Conservation (phyloP, 192 early-diverging fungal genomes). For the Dissophora ornata region DNA sequence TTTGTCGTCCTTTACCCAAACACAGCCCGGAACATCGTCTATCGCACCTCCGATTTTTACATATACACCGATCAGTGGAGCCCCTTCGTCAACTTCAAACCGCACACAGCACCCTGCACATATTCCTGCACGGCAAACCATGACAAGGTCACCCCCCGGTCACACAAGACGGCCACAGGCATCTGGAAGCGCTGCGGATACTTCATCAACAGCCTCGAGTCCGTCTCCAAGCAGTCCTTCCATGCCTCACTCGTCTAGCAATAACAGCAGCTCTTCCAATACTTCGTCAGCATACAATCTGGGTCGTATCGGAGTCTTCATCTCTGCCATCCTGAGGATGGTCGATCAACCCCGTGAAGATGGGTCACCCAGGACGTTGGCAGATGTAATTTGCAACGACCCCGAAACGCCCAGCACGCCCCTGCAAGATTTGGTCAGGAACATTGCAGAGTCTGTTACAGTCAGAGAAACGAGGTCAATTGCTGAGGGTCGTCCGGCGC, state of each 20-base stretch:
- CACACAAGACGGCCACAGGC: constrained; percentile 20
- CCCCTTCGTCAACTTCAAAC: background rate
- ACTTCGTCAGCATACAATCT: constrained; percentile 47
- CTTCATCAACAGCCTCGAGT: constrained; percentile 25
- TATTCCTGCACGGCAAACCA: background rate
- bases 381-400: constrained; percentile 55
- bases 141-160: constrained; percentile 11
- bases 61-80: background rate
- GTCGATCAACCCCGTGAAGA: constrained; percentile 56
- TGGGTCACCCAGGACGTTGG: constrained; percentile 41
- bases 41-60: background rate
- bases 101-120: background rate
- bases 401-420: constrained; percentile 23
- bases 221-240: constrained; percentile 48
- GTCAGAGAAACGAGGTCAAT: constrained; percentile 46
- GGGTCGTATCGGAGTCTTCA: constrained; percentile 51
- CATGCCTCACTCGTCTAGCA: constrained; percentile 14
- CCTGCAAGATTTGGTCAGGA: constrained; percentile 40
- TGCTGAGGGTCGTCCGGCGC: constrained; percentile 43
- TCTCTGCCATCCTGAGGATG: constrained; percentile 51
- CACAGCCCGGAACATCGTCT: too few relatives aligned
- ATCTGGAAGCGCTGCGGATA: background rate
- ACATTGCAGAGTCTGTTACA: constrained; percentile 48
- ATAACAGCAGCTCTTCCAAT: constrained; percentile 3
- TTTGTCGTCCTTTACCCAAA: too few relatives aligned